phyloP scores from a whole-genome alignment of 1,139 yeast genomes.

The Zygosaccharomyces pseudobailii region DNA sequence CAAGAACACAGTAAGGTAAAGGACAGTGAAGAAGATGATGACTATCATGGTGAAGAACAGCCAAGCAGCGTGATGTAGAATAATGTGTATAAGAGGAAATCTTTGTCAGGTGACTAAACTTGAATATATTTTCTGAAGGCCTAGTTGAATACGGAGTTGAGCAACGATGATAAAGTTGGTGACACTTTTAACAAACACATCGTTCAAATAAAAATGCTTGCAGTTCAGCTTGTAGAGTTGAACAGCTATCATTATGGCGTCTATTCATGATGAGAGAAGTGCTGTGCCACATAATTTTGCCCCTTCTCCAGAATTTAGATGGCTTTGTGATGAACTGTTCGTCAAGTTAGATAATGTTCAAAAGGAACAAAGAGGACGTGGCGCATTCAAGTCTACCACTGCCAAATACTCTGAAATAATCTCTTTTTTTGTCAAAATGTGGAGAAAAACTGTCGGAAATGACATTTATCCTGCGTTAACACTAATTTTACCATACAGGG shows the following conservation, averaged over 20 bases:
- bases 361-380: constrained; percentile 9
- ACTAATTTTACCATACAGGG: constrained; percentile 59
- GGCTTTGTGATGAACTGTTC: constrained; percentile 36
- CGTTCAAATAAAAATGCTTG: too few species aligned
- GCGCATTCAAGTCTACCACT: constrained; percentile 19
- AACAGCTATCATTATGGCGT: not conserved
- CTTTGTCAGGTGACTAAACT: not conserved
- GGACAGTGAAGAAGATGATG: constrained; percentile 25
- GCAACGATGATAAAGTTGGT: too few species aligned
- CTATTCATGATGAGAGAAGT: constrained; percentile 3
- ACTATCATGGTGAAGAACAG: constrained; percentile 20
- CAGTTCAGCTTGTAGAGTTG: not conserved
- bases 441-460: constrained; percentile 62
- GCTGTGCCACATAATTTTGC: constrained; percentile 25
- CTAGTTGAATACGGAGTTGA: too few species aligned
- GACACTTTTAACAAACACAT: too few species aligned
- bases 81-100: not conserved
- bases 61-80: not conserved
- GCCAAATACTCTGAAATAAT: constrained; percentile 22
- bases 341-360: constrained; percentile 26
- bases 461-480: constrained; percentile 67
- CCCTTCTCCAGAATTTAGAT: constrained; percentile 36
- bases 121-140: too few species aligned
- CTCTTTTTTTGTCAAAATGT: constrained; percentile 47
- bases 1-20: constrained; percentile 10